These are phyloP conservation scores for Xerocomus potaroensis DNA, from an alignment of 768 basidiomycete species.

Conservation along the genomic window DNA sequence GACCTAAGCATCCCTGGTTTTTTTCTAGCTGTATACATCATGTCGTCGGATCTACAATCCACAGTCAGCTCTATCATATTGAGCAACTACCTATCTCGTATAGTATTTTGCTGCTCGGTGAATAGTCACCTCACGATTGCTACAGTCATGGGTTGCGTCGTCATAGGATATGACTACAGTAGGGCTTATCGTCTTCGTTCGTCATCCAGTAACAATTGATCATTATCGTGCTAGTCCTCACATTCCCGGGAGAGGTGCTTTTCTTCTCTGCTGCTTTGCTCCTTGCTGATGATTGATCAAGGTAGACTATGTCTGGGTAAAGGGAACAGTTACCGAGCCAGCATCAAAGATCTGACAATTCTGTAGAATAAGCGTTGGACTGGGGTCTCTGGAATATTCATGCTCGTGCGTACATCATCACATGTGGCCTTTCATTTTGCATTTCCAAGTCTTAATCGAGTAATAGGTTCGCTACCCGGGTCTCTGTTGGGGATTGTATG, in stretches of 20 bases:
- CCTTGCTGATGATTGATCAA: not conserved
- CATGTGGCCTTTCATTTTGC: not conserved
- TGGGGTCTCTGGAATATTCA: not conserved
- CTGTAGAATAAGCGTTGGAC: not conserved
- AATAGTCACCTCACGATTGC: not conserved
- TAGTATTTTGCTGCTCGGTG: not conserved
- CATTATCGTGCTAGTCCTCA: slow-evolving; percentile 21
- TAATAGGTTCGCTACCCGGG: slow-evolving; percentile 2
- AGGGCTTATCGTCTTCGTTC: not conserved
- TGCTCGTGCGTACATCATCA: not conserved
- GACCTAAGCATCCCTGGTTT: not conserved
- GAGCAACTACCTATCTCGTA: slow-evolving; percentile 1
- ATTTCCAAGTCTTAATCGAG: not conserved
- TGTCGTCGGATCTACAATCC: slow-evolving; percentile 1
- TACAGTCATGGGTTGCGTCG: not conserved
- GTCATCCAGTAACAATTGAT: not conserved
- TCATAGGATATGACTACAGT: slow-evolving; percentile 1
- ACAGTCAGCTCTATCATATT: not conserved
- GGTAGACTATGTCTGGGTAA: slow-evolving; percentile 7
- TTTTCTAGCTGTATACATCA: not conserved
- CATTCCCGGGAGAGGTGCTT: not conserved
- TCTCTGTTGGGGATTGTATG: slow-evolving; percentile 3
- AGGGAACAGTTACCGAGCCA: not conserved
- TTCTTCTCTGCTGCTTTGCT: not conserved
- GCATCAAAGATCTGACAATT: not conserved